Percentiles rank a stretch among this genome's conserved stretches.
Conservation (phyloP, 164 flowering plant species). For the Vitis amurensis region DNA sequence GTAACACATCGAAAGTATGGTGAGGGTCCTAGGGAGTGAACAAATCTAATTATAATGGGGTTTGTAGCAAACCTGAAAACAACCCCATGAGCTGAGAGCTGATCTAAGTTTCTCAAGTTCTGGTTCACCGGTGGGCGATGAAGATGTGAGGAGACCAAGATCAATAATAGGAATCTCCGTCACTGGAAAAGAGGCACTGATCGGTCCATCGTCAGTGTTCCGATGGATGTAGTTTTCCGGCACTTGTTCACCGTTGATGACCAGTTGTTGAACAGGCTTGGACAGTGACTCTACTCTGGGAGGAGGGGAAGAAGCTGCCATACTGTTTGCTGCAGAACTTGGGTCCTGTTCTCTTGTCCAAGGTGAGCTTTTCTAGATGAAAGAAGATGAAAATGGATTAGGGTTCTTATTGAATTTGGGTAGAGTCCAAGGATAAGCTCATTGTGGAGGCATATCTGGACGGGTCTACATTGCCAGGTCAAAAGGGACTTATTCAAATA, state of each 20-base stretch:
- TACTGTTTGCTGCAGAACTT: not conserved
- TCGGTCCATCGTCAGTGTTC: conserved; percentile 9
- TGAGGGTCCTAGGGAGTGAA: not conserved
- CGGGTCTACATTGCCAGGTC: too few species aligned
- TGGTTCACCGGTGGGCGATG: conserved; percentile 16
- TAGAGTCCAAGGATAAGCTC: too few species aligned
- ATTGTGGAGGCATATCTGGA: too few species aligned
- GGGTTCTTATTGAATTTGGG: too few species aligned
- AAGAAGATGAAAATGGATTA: too few species aligned
- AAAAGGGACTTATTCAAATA: too few species aligned
- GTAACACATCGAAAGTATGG: too few species aligned
- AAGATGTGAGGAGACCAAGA: conserved; percentile 35
- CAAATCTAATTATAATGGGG: too few species aligned
- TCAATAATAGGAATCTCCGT: conserved; percentile 41
- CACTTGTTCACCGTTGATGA: conserved; percentile 12
- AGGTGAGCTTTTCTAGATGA: too few species aligned
- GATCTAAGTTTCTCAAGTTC: conserved; percentile 44
- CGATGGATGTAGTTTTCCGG: conserved; percentile 28
- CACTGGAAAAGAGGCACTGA: conserved; percentile 19
- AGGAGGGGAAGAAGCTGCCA: conserved; percentile 5
- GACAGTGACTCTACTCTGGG: not conserved
- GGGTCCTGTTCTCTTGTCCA: not conserved
- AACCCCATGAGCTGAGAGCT: conserved; percentile 44
- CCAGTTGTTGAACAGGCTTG: conserved; percentile 36
- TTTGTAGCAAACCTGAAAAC: conserved; percentile 38